Evolutionary conservation across 2,329 filamentous ascomycete species (phyloP), one percentile per base, ranked within the genome.

Genomic region (Apiospora hydei): DNA sequence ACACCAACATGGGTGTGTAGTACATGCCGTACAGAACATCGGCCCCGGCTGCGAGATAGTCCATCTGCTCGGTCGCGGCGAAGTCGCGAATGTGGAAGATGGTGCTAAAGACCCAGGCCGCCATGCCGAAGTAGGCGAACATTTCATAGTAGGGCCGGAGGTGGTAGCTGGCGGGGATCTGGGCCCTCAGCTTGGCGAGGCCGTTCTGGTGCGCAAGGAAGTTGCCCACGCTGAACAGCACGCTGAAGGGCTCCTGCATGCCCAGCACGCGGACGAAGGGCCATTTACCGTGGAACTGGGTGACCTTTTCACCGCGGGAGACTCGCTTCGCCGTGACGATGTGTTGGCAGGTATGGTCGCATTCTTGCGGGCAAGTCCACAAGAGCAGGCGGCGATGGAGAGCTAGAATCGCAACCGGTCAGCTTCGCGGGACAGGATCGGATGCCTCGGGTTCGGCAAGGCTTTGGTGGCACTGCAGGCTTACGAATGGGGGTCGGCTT

Each of bases 251-350:
- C 85, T 99, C 96, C 84, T 99, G 96, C 86, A 98, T 93, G 81
- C 96, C 96, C 70, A 97, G 84, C 79, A 98, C 88, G 76, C 96
- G 93, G 82, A 92, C 87, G 84, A 99, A 99, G 51, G 96, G 96
- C 96, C 96, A 99, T 88, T 99, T 99, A 44, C 96, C 96, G 85
- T 99, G 95, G 86, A 95, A 99, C 84, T 99, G 96, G 71, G 96
- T 92, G 69, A 98, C 83, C 14, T 91, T 88, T 43, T 90, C 89
- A 73, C 90, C 88, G 74, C 88, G 85, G 38, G 89, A 85, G 75
- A 95, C 84, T 75, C 96, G 94, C 72, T 85, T 84, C 77, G 89
- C 84, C 71, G 96, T 98, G 73, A 97, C 88, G 81, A 98, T 92
- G 87, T 97, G 96, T 82, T 99, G 96, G 87, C 96, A 99, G 73